Evolutionary conservation across 1,284 basidiomycete species (phyloP).

Genomic region (Leucoagaricus sp.): DNA sequence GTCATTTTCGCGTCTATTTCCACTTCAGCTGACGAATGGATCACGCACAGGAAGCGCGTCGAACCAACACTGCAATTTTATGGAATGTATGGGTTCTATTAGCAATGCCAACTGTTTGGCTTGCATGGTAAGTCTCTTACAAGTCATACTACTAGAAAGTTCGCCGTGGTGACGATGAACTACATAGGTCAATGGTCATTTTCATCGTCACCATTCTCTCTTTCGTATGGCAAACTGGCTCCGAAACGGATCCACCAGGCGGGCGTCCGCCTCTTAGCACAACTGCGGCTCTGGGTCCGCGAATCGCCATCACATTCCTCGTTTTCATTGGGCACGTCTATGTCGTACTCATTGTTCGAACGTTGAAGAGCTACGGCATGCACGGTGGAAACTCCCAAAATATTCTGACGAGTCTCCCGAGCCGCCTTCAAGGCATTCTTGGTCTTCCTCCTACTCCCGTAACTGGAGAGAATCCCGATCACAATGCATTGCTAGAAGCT

Average conservation of each 20-base stretch:
- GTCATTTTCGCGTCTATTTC: background rate
- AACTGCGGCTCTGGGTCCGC: slow-evolving; percentile 46
- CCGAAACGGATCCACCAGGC: slow-evolving; percentile 41
- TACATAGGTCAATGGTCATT: slow-evolving; percentile 72
- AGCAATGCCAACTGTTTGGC: slow-evolving; percentile 73
- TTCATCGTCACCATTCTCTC: slow-evolving; percentile 70
- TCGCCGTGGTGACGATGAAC: background rate
- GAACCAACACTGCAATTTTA: slow-evolving; percentile 61
- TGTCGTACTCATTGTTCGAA: slow-evolving; percentile 60
- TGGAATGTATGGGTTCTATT: slow-evolving; percentile 85
- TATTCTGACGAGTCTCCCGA: slow-evolving; percentile 16
- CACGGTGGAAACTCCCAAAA: slow-evolving; percentile 21
- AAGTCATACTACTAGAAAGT: too few relatives aligned
- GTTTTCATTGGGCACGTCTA: slow-evolving; percentile 64
- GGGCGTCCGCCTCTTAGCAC: slow-evolving; percentile 32
- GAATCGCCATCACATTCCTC: slow-evolving; percentile 56
- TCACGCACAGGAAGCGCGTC: slow-evolving; percentile 74
- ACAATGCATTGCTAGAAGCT: slow-evolving; percentile 10
- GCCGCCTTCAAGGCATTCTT: background rate
- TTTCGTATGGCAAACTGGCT: slow-evolving; percentile 73
- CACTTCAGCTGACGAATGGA: too few relatives aligned
- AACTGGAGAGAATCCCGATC: background rate
- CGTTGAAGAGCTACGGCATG: slow-evolving; percentile 59
- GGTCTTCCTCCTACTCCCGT: background rate
- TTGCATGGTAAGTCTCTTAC: slow-evolving; percentile 60